Evolutionary conservation across 495 filamentous ascomycete species (phyloP), one percentile per base, ranked within the genome.

Genomic region (Aspergillus carlsbadensis): DNA sequence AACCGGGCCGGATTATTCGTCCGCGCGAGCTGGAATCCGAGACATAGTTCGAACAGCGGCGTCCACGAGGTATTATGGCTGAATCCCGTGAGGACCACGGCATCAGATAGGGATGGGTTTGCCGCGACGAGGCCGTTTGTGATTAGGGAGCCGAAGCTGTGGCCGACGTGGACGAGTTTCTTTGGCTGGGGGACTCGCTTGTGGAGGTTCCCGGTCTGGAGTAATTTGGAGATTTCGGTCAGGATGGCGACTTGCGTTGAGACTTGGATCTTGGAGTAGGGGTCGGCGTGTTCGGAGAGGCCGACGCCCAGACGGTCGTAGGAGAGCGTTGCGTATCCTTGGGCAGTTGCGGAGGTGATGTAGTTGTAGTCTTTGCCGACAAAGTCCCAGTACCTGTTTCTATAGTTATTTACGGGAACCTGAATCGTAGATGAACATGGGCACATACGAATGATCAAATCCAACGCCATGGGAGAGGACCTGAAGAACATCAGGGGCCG

Each of bases 391-490:
- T 87, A 87, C 8, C 73, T 79, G 36, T 21, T 17, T 31, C 33
- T 6, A 35, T 7, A 13, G 6, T 7, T 7, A 13, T 35, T 7
- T 7, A 13, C 6, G 33, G 33, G 13, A 13, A 8, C 26, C 26
- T 39, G 36, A 14, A 11, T n/a, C n/a, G n/a, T n/a, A n/a, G n/a
- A 44, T 34, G 1, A 5, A 48, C 20, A 21, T n/a, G 2, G 8
- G 7, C 18, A 54, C 56, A 48, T 31, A 62, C 63, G 41, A 48
- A 42, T 64, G 58, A 18, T 60, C 50, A 52, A 56, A 58, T 13
- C 80, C 82, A 61, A 85, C 74, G 33, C 85, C 84, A 62, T 88
- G 84, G 0, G 83, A 84, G 5, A 87, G 64, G 37, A 88, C 56
- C 62, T 87, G 84, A 7, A 87, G 33, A 20, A 44, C 42, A 13